Percentiles rank a stretch among this genome's conserved stretches.
Evolutionary conservation across 2,329 filamentous ascomycete species (phyloP).

Genomic region (Monilinia vaccinii-corymbosi): DNA sequence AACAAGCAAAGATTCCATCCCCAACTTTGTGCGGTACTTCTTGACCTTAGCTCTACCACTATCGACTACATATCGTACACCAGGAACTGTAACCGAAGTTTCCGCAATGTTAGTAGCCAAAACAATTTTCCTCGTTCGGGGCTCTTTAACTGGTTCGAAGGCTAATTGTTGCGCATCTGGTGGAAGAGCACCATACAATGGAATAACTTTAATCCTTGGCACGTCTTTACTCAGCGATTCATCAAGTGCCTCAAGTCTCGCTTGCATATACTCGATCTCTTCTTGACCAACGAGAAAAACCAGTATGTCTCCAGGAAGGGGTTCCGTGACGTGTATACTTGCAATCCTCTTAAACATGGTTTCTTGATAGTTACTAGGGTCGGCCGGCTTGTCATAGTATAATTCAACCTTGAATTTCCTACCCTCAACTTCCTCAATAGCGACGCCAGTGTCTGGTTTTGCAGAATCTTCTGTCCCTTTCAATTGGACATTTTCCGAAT

Average conservation of each 20-base stretch:
- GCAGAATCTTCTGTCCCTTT: not conserved
- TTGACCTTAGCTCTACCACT: constrained; percentile 92
- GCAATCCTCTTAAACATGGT: constrained; percentile 74
- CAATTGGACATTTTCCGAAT: not conserved
- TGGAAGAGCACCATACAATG: constrained; percentile 83
- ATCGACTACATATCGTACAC: constrained; percentile 85
- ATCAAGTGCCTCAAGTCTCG: constrained; percentile 72
- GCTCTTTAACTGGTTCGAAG: constrained; percentile 64
- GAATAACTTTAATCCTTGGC: constrained; percentile 63
- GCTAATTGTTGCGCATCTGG: constrained; percentile 79
- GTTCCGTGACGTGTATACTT: constrained; percentile 77
- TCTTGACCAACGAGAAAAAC: constrained; percentile 92
- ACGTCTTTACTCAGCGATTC: constrained; percentile 62
- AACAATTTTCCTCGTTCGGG: constrained; percentile 78
- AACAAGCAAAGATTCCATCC: constrained; percentile 81
- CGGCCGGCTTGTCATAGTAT: constrained; percentile 64
- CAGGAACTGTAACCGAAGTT: constrained; percentile 91
- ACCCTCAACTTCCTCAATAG: constrained; percentile 59
- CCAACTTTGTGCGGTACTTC: constrained; percentile 74
- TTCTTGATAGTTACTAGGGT: constrained; percentile 63
- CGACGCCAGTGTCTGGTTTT: constrained; percentile 20
- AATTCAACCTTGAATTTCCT: constrained; percentile 79
- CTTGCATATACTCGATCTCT: constrained; percentile 75
- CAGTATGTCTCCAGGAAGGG: constrained; percentile 86
- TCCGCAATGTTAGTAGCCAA: constrained; percentile 97